Evolutionary conservation across 148 eudicot species (phyloP), one percentile per base, ranked within the genome.

Genomic region (Chenopodium suecicum): DNA sequence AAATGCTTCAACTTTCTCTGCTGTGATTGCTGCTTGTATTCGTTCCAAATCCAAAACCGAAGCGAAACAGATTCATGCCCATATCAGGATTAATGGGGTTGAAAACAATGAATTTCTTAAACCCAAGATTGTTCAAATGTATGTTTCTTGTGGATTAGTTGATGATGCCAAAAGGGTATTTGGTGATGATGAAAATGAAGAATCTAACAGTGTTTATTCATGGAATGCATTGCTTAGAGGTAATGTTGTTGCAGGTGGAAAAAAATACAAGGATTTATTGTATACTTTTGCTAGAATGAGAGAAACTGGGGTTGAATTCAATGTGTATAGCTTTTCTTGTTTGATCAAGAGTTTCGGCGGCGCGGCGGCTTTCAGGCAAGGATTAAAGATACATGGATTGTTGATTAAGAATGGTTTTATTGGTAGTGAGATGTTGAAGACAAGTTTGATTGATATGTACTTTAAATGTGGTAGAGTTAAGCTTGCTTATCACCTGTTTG

Each of bases 201-300:
- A 84, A 31, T 52, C 66, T 54, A 72, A 22, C 20, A 90, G 86
- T 79, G 94, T 95, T 25, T 92, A 92, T 80, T 86, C 95, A 20
- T 95, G 98, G 98, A 95, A 95, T 72, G 96, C 97, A 1, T 88
- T 95, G 85, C 89, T 95, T 63, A 93, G 97, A 79, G 98, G 98
- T 0, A 92, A 84, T 86, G 96, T 95, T 79, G 85, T 95, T 62
- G 82, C 82, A 76, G 98, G 98, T 58, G 79, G 85, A 31, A 83
- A 90, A 47, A 86, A 81, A 14, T 87, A 87, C 79, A 79, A 65
- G 66, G 92, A 93, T 68, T 70, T 87, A 31, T 82, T 92, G 68
- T 44, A 64, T 34, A 83, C 83, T 0, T 91, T 84, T 83, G 74
- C 64, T 20, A 87, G 78, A 71, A 95, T 95, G 98, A 81, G 98